Evolutionary conservation across 2,329 filamentous ascomycete genomes (phyloP).

Genomic region (Gremmenia infestans): DNA sequence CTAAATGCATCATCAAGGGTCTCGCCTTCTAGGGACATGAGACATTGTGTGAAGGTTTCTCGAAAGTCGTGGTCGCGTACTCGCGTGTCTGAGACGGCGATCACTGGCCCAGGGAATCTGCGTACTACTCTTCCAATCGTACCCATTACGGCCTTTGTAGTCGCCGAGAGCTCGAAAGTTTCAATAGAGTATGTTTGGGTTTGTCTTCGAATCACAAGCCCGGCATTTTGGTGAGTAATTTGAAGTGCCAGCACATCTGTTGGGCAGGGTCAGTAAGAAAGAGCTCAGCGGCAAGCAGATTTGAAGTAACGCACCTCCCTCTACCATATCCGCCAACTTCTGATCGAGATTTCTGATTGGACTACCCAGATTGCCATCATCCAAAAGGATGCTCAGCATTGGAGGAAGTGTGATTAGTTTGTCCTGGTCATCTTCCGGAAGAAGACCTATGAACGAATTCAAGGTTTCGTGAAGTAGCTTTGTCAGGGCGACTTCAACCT

Average conservation of each 20-base stretch:
- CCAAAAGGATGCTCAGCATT: constrained; percentile 7
- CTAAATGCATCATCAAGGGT: constrained; percentile 40
- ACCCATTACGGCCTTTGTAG: constrained; percentile 33
- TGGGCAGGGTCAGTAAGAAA: neutral
- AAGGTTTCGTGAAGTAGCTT: constrained; percentile 2
- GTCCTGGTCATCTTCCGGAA: constrained; percentile 5
- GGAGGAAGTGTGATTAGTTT: constrained; percentile 4
- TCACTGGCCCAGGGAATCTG: constrained; percentile 37
- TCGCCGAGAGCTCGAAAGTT: constrained; percentile 41
- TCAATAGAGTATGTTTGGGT: constrained; percentile 31
- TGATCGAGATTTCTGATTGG: constrained; percentile 4
- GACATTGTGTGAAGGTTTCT: constrained; percentile 15
- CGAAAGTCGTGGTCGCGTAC: constrained; percentile 10
- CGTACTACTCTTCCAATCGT: constrained; percentile 36
- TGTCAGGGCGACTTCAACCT: neutral
- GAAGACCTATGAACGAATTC: constrained; percentile 3
- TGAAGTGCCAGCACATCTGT: constrained; percentile 35
- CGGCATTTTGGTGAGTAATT: constrained; percentile 41
- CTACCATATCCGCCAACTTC: constrained; percentile 2
- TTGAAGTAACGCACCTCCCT: constrained; percentile 7
- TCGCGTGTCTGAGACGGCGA: constrained; percentile 26
- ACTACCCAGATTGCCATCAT: constrained; percentile 1
- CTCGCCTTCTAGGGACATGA: constrained; percentile 17
- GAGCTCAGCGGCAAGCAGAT: neutral
- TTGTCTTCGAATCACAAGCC: constrained; percentile 34